Conservation (phyloP, 2,329 filamentous ascomycete genomes). For the Cladosporium sp. region DNA sequence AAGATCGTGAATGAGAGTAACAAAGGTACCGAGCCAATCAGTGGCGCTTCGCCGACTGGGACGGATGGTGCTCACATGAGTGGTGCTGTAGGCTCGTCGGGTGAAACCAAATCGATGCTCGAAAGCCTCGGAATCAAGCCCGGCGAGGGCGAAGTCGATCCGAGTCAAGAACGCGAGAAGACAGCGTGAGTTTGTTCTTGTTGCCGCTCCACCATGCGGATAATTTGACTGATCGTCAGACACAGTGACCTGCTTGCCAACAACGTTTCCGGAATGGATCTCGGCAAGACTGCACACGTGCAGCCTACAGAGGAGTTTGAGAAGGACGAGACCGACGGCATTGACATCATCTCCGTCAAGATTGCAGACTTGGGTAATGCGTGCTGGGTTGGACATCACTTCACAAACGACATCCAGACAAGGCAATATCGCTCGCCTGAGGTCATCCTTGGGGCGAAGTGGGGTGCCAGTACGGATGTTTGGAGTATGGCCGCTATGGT, state of each 20-base stretch:
- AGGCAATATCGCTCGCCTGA: constrained; percentile 95
- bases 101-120: constrained; percentile 51
- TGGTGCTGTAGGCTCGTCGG: constrained; percentile 47
- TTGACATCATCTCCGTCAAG: constrained; percentile 91
- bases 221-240: constrained; percentile 20
- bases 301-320: constrained; percentile 48
- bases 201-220: constrained; percentile 9
- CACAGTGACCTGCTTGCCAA: constrained; percentile 70
- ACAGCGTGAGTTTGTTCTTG: constrained; percentile 64
- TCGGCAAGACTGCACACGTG: constrained; percentile 63
- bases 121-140: constrained; percentile 49
- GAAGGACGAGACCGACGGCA: constrained; percentile 39
- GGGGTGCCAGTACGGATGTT: constrained; percentile 98
- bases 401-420: constrained; percentile 98
- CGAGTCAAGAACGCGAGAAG: constrained; percentile 80
- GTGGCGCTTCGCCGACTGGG: constrained; percentile 29
- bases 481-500: constrained; percentile 99
- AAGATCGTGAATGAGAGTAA: constrained; percentile 70
- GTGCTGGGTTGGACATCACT: constrained; percentile 98
- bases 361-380: constrained; percentile 97
- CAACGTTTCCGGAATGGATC: constrained; percentile 89
- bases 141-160: constrained; percentile 46
- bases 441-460: constrained; percentile 93
- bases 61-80: constrained; percentile 46
- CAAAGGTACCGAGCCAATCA: constrained; percentile 49